phyloP scores from a whole-genome alignment of 2,329 filamentous ascomycete genomes.

The Neocatenulostroma microsporum region DNA sequence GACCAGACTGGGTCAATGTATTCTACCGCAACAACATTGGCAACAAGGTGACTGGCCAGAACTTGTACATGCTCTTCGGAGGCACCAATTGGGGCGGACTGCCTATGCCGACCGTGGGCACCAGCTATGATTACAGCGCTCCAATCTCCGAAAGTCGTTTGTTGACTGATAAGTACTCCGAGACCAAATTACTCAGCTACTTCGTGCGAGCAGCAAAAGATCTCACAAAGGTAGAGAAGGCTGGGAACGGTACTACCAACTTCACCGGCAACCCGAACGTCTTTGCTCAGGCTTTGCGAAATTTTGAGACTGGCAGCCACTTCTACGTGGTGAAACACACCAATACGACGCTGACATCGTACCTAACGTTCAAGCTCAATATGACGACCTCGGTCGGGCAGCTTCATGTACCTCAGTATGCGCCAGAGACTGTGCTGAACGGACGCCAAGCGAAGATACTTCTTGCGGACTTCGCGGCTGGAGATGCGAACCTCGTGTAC shows the following conservation, averaged over 20 bases:
- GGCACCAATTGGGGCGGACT: constrained; percentile 58
- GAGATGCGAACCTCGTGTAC: constrained; percentile 45
- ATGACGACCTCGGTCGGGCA: constrained; percentile 50
- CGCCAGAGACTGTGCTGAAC: too few relatives aligned
- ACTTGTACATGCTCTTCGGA: constrained; percentile 58
- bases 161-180: constrained; percentile 53
- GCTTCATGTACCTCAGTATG: constrained; percentile 47
- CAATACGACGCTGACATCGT: constrained; percentile 44
- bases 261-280: constrained; percentile 31
- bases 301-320: constrained; percentile 47
- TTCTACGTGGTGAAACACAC: constrained; percentile 55
- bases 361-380: constrained; percentile 48
- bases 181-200: constrained; percentile 54
- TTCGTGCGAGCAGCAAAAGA: constrained; percentile 53
- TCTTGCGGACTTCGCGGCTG: constrained; percentile 52
- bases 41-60: constrained; percentile 49
- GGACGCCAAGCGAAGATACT: constrained; percentile 57
- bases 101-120: constrained; percentile 50
- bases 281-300: constrained; percentile 49
- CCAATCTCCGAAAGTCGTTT: constrained; percentile 53
- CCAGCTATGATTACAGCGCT: constrained; percentile 57
- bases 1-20: constrained; percentile 54
- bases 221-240: constrained; percentile 47
- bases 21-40: constrained; percentile 57
- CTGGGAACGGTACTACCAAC: constrained; percentile 45